Conservation (phyloP, 495 filamentous ascomycete genomes). For the Daldinia grandis region DNA sequence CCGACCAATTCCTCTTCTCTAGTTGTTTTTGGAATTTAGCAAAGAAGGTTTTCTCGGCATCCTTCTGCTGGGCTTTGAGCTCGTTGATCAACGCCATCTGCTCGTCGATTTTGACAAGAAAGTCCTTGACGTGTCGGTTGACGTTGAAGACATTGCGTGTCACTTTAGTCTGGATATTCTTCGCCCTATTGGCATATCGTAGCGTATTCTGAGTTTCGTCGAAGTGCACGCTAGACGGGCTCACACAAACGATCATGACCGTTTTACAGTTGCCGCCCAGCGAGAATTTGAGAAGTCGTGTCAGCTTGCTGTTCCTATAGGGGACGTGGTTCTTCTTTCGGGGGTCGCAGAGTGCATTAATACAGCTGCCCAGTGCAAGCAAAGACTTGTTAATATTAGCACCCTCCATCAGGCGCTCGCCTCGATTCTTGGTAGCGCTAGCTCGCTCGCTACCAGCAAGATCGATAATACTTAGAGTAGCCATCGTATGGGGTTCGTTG, state of each 20-base stretch:
- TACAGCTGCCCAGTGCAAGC: slow-evolving; percentile 94
- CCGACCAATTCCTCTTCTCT: slow-evolving; percentile 79
- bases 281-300: slow-evolving; percentile 94
- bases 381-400: slow-evolving; percentile 99
- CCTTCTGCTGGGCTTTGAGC: slow-evolving; percentile 88
- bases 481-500: slow-evolving; percentile 97
- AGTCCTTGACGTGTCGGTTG: slow-evolving; percentile 98
- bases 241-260: slow-evolving; percentile 99
- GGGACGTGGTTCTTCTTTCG: slow-evolving; percentile 93
- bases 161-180: slow-evolving; percentile 99
- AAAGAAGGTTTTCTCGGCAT: slow-evolving; percentile 86
- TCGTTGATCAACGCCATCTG: slow-evolving; percentile 94
- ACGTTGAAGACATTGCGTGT: slow-evolving; percentile 99
- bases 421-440: slow-evolving; percentile 95
- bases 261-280: slow-evolving; percentile 98
- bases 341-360: slow-evolving; percentile 97
- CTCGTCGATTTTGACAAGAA: slow-evolving; percentile 93
- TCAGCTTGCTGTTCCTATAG: slow-evolving; percentile 97
- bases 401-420: slow-evolving; percentile 89
- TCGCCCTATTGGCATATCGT: slow-evolving; percentile 96
- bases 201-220: slow-evolving; percentile 99
- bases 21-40: slow-evolving; percentile 87
- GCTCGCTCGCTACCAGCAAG: slow-evolving; percentile 95
- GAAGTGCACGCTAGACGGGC: slow-evolving; percentile 94
- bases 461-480: slow-evolving; percentile 97